Evolutionary conservation across 1,284 basidiomycete genomes (phyloP).

Genomic region (Somion occarium): DNA sequence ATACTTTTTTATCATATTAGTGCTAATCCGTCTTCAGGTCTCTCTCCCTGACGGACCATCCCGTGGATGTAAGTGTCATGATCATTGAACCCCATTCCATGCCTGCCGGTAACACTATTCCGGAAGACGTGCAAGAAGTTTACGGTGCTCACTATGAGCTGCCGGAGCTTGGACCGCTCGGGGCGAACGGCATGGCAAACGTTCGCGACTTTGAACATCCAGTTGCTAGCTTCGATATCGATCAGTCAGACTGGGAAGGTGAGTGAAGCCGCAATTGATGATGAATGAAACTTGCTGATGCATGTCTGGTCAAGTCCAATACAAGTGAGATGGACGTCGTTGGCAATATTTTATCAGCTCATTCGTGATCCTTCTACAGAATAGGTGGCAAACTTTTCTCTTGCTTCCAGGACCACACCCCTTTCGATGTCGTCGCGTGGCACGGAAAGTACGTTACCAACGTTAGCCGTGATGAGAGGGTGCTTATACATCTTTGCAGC

Average conservation of each 20-base stretch:
- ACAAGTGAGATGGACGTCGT: slow-evolving; percentile 34
- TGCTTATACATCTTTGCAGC: slow-evolving; percentile 27
- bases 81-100: not conserved
- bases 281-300: slow-evolving; percentile 4
- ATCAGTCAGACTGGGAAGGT: slow-evolving; percentile 56
- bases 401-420: slow-evolving; percentile 60
- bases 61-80: slow-evolving; percentile 37
- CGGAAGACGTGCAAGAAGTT: slow-evolving; percentile 41
- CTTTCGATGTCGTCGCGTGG: slow-evolving; percentile 73
- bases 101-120: not conserved
- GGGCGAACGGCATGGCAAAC: slow-evolving; percentile 59
- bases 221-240: slow-evolving; percentile 58
- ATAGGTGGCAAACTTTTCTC: slow-evolving; percentile 52
- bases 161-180: slow-evolving; percentile 64
- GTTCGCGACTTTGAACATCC: slow-evolving; percentile 62
- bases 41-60: slow-evolving; percentile 50
- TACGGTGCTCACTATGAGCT: slow-evolving; percentile 62
- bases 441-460: slow-evolving; percentile 50
- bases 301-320: slow-evolving; percentile 34
- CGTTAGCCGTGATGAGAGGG: not conserved
- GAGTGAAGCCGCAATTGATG: slow-evolving; percentile 18
- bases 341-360: not conserved
- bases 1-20: not conserved
- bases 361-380: slow-evolving; percentile 27
- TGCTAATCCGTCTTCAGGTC: slow-evolving; percentile 27